A percentile compares a stretch with the other conserved stretches of the same genome.
phyloP scores from a whole-genome alignment of 768 basidiomycete species.

The Leucosporidium yakuticum region DNA sequence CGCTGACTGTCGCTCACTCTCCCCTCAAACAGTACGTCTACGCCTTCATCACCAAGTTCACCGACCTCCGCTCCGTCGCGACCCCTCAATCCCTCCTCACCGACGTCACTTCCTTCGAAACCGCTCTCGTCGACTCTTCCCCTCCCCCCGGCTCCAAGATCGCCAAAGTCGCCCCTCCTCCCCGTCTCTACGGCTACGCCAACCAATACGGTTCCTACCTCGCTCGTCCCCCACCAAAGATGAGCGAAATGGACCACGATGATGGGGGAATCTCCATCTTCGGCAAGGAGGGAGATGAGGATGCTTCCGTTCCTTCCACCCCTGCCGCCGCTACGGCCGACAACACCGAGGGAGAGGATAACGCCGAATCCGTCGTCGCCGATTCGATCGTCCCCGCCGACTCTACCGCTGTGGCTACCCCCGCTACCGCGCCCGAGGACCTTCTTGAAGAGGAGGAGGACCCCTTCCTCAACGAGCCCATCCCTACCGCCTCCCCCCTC shows the following conservation, averaged over 20 bases:
- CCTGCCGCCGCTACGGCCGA: background rate
- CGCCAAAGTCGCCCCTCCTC: background rate
- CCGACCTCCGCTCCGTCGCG: background rate
- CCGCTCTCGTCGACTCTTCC: background rate
- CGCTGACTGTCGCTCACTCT: no score
- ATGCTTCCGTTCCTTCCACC: no score
- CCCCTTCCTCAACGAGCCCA: background rate
- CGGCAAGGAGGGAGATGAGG: no score
- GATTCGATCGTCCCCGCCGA: conserved; percentile 1
- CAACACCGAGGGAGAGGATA: background rate
- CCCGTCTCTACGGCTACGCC: background rate
- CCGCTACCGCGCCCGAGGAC: background rate
- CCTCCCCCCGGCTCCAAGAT: background rate
- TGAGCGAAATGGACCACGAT: background rate
- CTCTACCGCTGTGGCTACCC: background rate
- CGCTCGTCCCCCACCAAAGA: background rate
- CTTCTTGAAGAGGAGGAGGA: background rate
- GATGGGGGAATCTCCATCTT: no score
- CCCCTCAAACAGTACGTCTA: background rate
- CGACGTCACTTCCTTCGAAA: background rate
- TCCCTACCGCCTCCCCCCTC: background rate
- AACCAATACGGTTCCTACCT: background rate
- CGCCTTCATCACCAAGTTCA: conserved; percentile 1
- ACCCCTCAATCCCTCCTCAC: background rate
- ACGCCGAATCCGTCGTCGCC: background rate